These are phyloP conservation scores for Xenosphaeropsis pyriputrescens DNA, from an alignment of 2,329 filamentous ascomycete species.

Conservation along the genomic window DNA sequence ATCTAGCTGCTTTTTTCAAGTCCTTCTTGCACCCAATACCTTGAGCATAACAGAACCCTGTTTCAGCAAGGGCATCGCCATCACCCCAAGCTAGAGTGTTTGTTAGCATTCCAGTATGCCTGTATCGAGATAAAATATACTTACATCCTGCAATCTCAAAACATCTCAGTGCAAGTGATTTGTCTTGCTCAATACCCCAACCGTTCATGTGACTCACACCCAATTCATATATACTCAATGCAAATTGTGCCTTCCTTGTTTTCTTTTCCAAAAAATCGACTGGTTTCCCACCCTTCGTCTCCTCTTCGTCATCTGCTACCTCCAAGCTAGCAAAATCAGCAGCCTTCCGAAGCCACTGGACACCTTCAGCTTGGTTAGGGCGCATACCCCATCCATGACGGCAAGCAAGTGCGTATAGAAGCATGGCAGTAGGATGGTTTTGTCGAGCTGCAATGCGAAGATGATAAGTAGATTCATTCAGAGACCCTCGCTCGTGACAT, in stretches of 20 bases:
- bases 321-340: slow-evolving; percentile 73
- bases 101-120: neutral
- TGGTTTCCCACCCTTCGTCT: slow-evolving; percentile 43
- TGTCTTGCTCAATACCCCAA: slow-evolving; percentile 93
- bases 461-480: slow-evolving; percentile 94
- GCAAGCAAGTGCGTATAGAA: slow-evolving; percentile 87
- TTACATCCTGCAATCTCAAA: slow-evolving; percentile 88
- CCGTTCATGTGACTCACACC: slow-evolving; percentile 96
- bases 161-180: slow-evolving; percentile 71
- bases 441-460: slow-evolving; percentile 76
- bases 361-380: slow-evolving; percentile 76
- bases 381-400: slow-evolving; percentile 97
- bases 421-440: slow-evolving; percentile 84
- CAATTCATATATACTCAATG: slow-evolving; percentile 88
- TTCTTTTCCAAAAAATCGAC: slow-evolving; percentile 59
- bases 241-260: slow-evolving; percentile 82
- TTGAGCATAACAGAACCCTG: slow-evolving; percentile 91
- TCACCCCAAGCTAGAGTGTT: slow-evolving; percentile 65
- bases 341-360: slow-evolving; percentile 83
- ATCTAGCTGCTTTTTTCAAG: slow-evolving; percentile 80
- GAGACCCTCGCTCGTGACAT: slow-evolving; percentile 71
- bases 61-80: slow-evolving; percentile 82
- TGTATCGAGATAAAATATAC: slow-evolving; percentile 17
- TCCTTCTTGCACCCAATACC: slow-evolving; percentile 93
- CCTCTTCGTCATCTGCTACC: slow-evolving; percentile 67